Conservation (phyloP, 768 basidiomycete species). For the Lepiota subincarnata region DNA sequence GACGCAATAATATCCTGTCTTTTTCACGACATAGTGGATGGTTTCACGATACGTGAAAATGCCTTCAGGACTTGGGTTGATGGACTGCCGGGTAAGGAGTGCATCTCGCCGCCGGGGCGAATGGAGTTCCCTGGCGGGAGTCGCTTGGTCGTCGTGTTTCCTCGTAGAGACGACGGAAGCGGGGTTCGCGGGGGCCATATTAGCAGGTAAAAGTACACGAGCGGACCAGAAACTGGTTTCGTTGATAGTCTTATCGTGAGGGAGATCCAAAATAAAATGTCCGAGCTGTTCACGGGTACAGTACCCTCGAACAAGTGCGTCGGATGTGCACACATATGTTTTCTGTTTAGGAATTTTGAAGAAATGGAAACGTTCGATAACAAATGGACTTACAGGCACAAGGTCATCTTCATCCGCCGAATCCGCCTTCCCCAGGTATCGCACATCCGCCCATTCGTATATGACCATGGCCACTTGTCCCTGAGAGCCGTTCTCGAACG, state of each 20-base stretch:
- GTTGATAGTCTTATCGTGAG: conserved; percentile 53
- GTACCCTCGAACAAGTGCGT: conserved; percentile 64
- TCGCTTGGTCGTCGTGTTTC: conserved; percentile 42
- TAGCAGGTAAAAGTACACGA: conserved; percentile 57
- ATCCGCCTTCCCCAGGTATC: conserved; percentile 71
- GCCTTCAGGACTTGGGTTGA: conserved; percentile 43
- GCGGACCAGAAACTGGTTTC: conserved; percentile 89
- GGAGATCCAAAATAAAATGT: conserved; percentile 82
- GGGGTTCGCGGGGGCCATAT: conserved; percentile 23
- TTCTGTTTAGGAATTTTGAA: conserved; percentile 51
- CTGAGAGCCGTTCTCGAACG: conserved; percentile 71
- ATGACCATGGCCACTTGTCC: conserved; percentile 93
- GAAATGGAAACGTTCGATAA: background rate
- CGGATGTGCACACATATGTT: conserved; percentile 90
- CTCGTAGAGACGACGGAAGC: conserved; percentile 22
- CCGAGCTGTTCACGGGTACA: conserved; percentile 73
- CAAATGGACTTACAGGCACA: conserved; percentile 55
- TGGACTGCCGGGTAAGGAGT: conserved; percentile 22
- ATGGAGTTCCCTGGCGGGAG: conserved; percentile 41
- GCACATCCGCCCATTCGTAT: conserved; percentile 91
- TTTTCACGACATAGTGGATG: conserved; percentile 77
- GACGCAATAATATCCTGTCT: conserved; percentile 95
- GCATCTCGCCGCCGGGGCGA: conserved; percentile 43
- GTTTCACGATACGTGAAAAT: conserved; percentile 59
- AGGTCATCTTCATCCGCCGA: conserved; percentile 40